Conservation (phyloP, 208 protist genomes). For the Leishmania arabica region DNA sequence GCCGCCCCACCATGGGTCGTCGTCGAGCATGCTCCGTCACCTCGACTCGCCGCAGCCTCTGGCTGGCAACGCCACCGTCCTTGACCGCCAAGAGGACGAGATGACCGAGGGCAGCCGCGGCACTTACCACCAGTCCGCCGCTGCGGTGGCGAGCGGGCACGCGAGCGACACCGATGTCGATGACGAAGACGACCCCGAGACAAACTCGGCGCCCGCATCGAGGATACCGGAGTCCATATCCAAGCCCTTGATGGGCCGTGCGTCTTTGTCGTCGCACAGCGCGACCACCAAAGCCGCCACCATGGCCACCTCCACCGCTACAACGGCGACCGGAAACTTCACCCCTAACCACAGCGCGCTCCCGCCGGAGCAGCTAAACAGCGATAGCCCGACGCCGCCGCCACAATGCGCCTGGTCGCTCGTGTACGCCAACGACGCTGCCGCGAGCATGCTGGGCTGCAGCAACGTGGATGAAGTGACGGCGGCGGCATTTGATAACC, state of each 20-base stretch:
- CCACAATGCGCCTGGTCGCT: conserved; percentile 18
- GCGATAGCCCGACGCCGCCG: background rate
- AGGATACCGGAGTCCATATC: background rate
- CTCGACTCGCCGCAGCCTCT: background rate
- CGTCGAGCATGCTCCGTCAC: background rate
- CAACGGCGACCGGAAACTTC: background rate
- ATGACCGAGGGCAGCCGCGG: background rate
- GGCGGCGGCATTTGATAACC: conserved; percentile 16
- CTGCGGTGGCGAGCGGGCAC: background rate
- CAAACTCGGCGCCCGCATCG: background rate
- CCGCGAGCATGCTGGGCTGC: conserved; percentile 25
- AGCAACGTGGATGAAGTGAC: conserved; percentile 17
- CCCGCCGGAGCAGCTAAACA: background rate
- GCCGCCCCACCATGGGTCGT: background rate
- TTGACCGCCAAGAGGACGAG: background rate
- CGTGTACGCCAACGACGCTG: conserved; percentile 30
- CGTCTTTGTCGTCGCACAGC: background rate
- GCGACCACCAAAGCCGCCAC: background rate
- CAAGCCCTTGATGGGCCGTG: background rate
- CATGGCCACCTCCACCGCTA: background rate
- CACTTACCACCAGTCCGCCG: background rate
- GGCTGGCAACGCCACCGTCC: background rate
- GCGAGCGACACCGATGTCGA: background rate
- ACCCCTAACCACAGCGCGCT: background rate
- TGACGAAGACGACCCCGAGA: background rate